phyloP scores from a whole-genome alignment of 2,329 filamentous ascomycete genomes.

The Zasmidium angulare region DNA sequence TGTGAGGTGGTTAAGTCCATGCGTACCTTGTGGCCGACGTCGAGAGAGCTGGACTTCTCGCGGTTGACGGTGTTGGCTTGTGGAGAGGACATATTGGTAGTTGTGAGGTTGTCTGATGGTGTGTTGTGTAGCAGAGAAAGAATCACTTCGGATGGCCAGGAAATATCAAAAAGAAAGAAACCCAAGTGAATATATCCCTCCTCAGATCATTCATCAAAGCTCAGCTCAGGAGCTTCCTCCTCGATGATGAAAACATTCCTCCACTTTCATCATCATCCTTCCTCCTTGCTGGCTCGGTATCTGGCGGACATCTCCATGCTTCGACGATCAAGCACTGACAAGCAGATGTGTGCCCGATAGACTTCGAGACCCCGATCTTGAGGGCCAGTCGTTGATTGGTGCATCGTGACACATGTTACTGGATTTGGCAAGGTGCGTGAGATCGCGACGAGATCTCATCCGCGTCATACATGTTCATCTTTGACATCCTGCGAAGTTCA shows the following conservation, averaged over 20 bases:
- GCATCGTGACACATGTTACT: not conserved
- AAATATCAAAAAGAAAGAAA: not conserved
- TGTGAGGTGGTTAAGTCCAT: not conserved
- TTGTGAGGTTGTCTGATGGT: not conserved
- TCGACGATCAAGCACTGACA: too few relatives aligned
- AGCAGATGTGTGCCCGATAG: not conserved
- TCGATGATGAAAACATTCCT: not conserved
- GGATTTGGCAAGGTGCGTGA: not conserved
- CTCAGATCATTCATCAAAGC: too few relatives aligned
- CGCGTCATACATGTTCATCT: not conserved
- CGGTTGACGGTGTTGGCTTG: slow-evolving; percentile 12
- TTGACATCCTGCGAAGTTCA: too few relatives aligned
- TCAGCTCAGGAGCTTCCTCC: too few relatives aligned
- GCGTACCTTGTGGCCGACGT: slow-evolving; percentile 10
- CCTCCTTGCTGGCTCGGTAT: too few relatives aligned
- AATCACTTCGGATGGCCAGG: not conserved
- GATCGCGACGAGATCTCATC: not conserved
- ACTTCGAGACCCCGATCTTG: not conserved
- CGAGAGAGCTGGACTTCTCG: slow-evolving; percentile 9
- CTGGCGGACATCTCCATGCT: too few relatives aligned
- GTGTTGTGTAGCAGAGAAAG: not conserved
- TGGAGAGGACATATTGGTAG: not conserved
- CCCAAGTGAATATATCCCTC: not conserved
- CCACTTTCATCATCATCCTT: not conserved
- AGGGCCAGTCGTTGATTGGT: not conserved